A percentile compares a stretch with the other conserved stretches of the same genome.
Conservation (phyloP, 495 filamentous ascomycete genomes). For the Articulospora tetracladia region DNA sequence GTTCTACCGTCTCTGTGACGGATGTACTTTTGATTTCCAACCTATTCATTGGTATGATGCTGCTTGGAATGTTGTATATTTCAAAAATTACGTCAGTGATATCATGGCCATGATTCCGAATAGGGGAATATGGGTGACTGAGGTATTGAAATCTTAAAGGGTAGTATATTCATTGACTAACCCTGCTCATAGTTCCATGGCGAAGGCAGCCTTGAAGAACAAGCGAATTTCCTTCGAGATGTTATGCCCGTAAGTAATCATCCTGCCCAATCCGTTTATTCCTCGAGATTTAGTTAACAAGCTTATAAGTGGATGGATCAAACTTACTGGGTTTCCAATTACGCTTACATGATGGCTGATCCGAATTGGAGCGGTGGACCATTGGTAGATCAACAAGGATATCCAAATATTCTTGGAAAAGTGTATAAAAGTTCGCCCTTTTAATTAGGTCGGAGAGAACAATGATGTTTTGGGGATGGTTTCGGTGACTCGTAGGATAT, state of each 20-base stretch:
- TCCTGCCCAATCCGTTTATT: too few species aligned
- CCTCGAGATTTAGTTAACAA: too few species aligned
- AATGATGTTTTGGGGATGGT: too few species aligned
- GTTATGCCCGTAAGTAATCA: background rate
- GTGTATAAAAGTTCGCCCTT: background rate
- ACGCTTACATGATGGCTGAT: background rate
- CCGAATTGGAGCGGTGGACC: background rate
- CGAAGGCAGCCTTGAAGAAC: background rate
- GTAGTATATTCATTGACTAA: background rate
- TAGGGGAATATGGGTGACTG: background rate
- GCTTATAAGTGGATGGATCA: background rate
- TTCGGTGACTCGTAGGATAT: too few species aligned
- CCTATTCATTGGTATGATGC: background rate
- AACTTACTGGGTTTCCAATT: background rate
- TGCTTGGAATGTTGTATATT: background rate
- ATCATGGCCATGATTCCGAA: background rate
- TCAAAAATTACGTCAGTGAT: background rate
- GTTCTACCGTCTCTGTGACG: background rate
- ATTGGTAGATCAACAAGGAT: background rate
- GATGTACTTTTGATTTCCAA: background rate
- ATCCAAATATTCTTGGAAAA: background rate
- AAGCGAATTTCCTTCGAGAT: background rate
- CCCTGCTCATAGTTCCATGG: background rate
- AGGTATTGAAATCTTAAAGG: background rate
- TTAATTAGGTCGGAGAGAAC: too few species aligned